Evolutionary conservation across 1,139 yeast genomes (phyloP), one percentile per base, ranked within the genome.

Genomic region (Geotrichum cucujoidarum): DNA sequence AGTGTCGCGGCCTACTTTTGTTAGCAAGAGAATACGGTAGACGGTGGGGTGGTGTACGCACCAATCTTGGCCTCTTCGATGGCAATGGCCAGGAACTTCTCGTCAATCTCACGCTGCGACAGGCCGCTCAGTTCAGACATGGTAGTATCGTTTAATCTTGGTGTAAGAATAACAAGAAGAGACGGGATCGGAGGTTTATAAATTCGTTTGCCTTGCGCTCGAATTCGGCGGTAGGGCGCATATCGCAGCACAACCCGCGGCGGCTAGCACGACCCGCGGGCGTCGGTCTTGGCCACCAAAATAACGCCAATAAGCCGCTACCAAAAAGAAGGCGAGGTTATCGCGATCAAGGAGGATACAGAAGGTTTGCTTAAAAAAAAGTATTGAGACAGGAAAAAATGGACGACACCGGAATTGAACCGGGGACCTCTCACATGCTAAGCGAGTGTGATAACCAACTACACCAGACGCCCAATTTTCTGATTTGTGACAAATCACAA

Each of bases 1-100:
- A 67, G 88, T 95, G 6, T 69, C 71, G 59, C 72, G 76, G 40
- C 90, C 82, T 76, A 41, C 2, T n/a, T 4, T 24, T 25, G 40
- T 37, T 37, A 37, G 36, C n/a, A 13, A 27, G 18, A 27, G 10
- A 20, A 16, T 31, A 16, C 11, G 21, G 17, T 5, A 25, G 13
- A 30, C 17, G 17, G 16, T 17, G 16, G n/a, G 17, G 18, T 16
- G 4, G 34, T 33, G 10, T 14, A 48, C 59, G 14, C 49, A 61
- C 65, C 59, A 43, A 58, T 57, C 40, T 56, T 54, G 13, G 71
- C 71, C 56, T 66, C 62, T 40, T 62, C 64, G 13, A 65, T 50
- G n/a, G 71, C 71, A 22, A 66, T 46, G 18, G 54, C 51, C 50
- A 66, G 43, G 36, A 58, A 65, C 52, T 58, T 56, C 16, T 54